Conservation (phyloP, 345 rosid species). For the thale cress (Arabidopsis thaliana) region TAIR10.1 NC_003070.9:17628501-17629000, state of each 20-base stretch:
- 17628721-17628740: neutral
- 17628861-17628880: neutral
- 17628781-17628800: neutral
- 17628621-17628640: neutral
- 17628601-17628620: too few species aligned
- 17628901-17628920: neutral
- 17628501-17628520: slow-evolving; percentile 20
- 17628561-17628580: neutral
- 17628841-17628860: neutral
- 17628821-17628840: neutral
- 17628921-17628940: neutral
- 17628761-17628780: neutral
- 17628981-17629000: slow-evolving; percentile 6
- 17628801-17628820: too few species aligned
- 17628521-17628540: neutral
- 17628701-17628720: neutral
- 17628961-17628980: slow-evolving; percentile 1
- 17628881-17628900: neutral
- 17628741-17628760: neutral
- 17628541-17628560: neutral
- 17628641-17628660: neutral
- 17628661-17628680: neutral
- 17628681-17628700: neutral
- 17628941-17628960: neutral
- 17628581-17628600: neutral